Evolutionary conservation across 306 rosid genomes (phyloP), one percentile per base, ranked within the genome.

Genomic region (Trichosanthes truncata): DNA sequence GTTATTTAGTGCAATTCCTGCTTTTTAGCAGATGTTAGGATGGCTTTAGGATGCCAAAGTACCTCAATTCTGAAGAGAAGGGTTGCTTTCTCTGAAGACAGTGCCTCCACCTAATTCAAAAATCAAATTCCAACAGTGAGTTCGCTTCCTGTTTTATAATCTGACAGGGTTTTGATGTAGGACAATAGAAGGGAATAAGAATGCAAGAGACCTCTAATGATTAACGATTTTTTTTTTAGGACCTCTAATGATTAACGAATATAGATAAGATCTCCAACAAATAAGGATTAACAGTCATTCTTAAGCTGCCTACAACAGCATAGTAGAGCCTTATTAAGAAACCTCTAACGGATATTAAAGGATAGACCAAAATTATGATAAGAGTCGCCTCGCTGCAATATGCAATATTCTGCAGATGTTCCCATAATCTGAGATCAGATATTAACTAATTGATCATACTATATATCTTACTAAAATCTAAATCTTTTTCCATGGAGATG

Each of bases 31-130:
- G 62, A 78, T 52, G 15, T 51, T 31, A 18, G 45, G 74, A 74
- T 80, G 67, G 51, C 3, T 38, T 76, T 63, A 8, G 8, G 81
- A 21, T 65, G 35, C 60, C 53, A 79, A 61, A 40, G 17, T 89
- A 96, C 98, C 99, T 96, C 98, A 6, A 89, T 93, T 85, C 99
- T 87, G 84, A 96, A 91, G 74, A 63, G 65, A 69, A 90, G 90
- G 71, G 97, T 93, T 46, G 97, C 94, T 86, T 91, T 96, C 80
- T 96, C 98, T 29, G 99, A 91, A 57, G 99, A 96, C 76, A 96
- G 99, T 67, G 94, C 86, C 85, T 96, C 98, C 74, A 96, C 98
- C 99, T 93, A 88, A 85, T 84, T 83, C 51, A 80, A 81, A 65
- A 76, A 35, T 20, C 46, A 51, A 52, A 52, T 52, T 52, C 46